Evolutionary conservation across 306 rosid genomes (phyloP), one percentile per base, ranked within the genome.

Genomic region (Dryas drummondii): DNA sequence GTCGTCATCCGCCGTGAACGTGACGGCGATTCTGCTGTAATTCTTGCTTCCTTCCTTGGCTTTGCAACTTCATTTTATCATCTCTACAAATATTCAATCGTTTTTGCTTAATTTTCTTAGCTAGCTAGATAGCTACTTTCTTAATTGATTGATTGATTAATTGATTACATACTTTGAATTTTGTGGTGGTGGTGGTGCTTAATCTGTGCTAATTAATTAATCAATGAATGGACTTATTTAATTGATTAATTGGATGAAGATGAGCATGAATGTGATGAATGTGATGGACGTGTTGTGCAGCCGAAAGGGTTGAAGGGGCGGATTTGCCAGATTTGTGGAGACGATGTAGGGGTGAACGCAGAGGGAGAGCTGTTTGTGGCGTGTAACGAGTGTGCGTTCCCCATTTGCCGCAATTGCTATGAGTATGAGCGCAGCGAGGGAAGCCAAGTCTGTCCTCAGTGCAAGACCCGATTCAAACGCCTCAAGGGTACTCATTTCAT

Each of bases 341-440:
- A 91, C 51, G 87, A 85, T 3, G 79, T 85, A 44, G 88, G 87
- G 14, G 5, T 72, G 22, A 80, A 65, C 76, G 79, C 1, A 74
- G 96, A 87, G 0, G 90, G 91, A 41, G 96, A 88, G 14, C 41
- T 70, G 32, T 91, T 91, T 66, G 88, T 88, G 69, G 96, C 91
- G 0, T 91, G 96, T 87, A 88, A 91, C 26, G 93, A 91, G 73
- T 91, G 96, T 48, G 96, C 86, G 7, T 88, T 91, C 82, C 96
- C 96, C 12, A 80, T 88, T 48, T 91, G 96, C 81, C 80, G 82
- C 67, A 84, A 79, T 49, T 91, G 96, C 71, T 91, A 88, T 66
- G 89, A 91, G 50, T 91, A 87, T 50, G 96, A 91, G 80, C 83
- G 96, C 17, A 79, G 79, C 42, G 93, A 91, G 62, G 96, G 96